Conservation (phyloP, 441 rosid genomes). For the Adansonia gregorii region DNA sequence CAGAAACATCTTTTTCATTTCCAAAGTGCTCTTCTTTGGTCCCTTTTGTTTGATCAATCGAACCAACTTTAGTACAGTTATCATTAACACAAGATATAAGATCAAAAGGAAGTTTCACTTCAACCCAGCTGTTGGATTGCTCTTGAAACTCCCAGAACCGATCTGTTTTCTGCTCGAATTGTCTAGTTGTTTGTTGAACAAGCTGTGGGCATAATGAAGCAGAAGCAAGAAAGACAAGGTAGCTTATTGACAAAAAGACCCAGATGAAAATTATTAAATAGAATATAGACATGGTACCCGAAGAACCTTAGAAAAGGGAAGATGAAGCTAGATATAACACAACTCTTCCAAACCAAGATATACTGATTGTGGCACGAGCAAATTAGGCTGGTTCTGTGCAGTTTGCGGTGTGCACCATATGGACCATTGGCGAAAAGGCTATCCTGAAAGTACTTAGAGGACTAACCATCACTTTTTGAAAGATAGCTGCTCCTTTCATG, state of each 20-base stretch:
- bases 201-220: conserved; percentile 51
- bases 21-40: conserved; percentile 31
- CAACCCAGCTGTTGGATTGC: conserved; percentile 61
- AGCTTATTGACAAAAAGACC: conserved; percentile 38
- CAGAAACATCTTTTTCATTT: conserved; percentile 24
- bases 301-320: conserved; percentile 22
- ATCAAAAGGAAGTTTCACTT: conserved; percentile 62
- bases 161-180: conserved; percentile 63
- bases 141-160: conserved; percentile 70
- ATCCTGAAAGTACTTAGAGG: background rate
- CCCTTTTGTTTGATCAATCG: conserved; percentile 35
- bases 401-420: conserved; percentile 37
- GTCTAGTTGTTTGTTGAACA: conserved; percentile 34
- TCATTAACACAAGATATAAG: conserved; percentile 61
- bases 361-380: conserved; percentile 36
- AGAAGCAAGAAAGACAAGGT: conserved; percentile 31
- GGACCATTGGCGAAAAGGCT: conserved; percentile 32
- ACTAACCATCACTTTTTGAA: conserved; percentile 20
- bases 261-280: conserved; percentile 35
- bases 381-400: conserved; percentile 26
- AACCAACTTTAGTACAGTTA: conserved; percentile 60
- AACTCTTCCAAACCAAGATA: conserved; percentile 36
- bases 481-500: conserved; percentile 27
- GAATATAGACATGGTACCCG: conserved; percentile 43
- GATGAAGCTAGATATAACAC: conserved; percentile 29